These are phyloP conservation scores for Syncephalastrum racemosum DNA, from an alignment of 371 early-diverging fungal genomes.

Conservation along the genomic window DNA sequence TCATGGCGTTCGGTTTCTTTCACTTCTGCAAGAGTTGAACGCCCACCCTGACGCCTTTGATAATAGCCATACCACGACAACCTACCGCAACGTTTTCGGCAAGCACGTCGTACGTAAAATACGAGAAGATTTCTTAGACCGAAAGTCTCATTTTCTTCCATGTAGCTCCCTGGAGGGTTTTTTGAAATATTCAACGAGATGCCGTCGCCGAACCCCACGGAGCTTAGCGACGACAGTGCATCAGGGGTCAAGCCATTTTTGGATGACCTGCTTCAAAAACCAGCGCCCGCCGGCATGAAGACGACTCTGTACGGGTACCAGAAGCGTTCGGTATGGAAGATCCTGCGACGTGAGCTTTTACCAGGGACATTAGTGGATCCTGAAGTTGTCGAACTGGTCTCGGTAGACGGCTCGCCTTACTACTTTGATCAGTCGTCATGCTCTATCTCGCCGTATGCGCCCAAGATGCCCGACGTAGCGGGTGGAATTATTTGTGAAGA, in stretches of 20 bases:
- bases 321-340: conserved; percentile 64
- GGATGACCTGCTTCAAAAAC: conserved; percentile 7
- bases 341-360: conserved; percentile 60
- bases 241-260: conserved; percentile 19
- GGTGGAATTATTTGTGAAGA: conserved; percentile 82
- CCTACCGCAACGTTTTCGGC: no score
- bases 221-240: conserved; percentile 7
- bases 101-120: no score
- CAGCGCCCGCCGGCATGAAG: conserved; percentile 53
- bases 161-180: conserved; percentile 6
- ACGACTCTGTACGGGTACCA: conserved; percentile 60
- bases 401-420: conserved; percentile 38
- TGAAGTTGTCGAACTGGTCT: conserved; percentile 26
- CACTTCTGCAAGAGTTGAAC: not conserved
- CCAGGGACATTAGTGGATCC: conserved; percentile 49
- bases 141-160: no score
- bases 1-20: conserved; percentile 4
- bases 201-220: conserved; percentile 33
- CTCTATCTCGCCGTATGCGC: conserved; percentile 17
- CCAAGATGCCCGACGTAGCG: conserved; percentile 40
- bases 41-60: not conserved
- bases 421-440: conserved; percentile 34
- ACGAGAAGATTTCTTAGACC: no score
- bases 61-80: not conserved
- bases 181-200: conserved; percentile 44